Base-by-base conservation (phyloP, 805 yeast genomes). In the Diddensiella caesifluorescens region DNA sequence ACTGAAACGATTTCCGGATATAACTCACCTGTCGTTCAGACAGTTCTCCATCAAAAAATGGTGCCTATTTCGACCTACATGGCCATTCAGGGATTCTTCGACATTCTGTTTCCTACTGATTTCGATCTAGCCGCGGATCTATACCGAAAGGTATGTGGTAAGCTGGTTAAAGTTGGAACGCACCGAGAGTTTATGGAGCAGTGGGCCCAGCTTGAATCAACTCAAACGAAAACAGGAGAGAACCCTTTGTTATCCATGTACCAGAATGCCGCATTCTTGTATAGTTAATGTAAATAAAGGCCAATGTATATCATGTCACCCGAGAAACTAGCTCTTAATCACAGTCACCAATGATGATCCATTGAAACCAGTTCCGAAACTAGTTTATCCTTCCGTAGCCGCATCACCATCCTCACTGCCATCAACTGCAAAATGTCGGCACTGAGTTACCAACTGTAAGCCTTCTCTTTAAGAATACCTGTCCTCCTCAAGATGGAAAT, bases 1-100 rank as follows among this genome's bases (percentile, higher is more conserved):
- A 55, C 58, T 4, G 65, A 62, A 27, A 47, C 69, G 7, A 56
- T 65, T 10, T 47, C 56, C 1, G 92, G 90, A 0, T 80, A 73
- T 56, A 76, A 74, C 51, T 70, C 85, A 0, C 95, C 95, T 0
- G 87, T 83, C 2, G 92, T 84, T 0, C 94, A 84, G 56, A 84
- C 94, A 0, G 73, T 83, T 54, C 65, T 82, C 45, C 69, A 78
- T 39, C 77, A 80, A 48, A 67, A 70, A 43, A 81, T 83, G 80
- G 72, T 84, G 3, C 79, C 83, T 16, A 75, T 80, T 0, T 70
- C 78, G 28, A 78, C 89, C 0, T 85, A 79, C 59, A 80, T 86
- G 89, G 81, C 75, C n/a, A 72, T 80, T 29, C 95, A 84, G 57
- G 95, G 95, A 0, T 82, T 73, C 55, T 86, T 84, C 57, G 95